phyloP scores from a whole-genome alignment of 805 yeast species.

The Candida easanensis region DNA sequence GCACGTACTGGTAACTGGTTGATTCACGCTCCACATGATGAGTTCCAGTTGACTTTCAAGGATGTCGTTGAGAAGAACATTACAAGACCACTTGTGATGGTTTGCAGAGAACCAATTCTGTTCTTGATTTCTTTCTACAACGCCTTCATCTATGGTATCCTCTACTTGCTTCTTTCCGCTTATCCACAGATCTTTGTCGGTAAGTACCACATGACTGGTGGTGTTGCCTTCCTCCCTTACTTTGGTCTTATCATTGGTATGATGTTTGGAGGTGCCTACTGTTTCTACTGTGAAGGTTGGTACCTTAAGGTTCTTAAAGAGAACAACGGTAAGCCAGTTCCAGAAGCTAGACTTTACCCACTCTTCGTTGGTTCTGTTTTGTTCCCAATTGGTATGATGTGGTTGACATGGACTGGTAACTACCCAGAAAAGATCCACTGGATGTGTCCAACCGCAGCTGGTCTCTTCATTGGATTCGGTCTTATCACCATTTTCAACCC shows the following conservation, averaged over 20 bases:
- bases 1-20: constrained; percentile 79
- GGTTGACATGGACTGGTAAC: constrained; percentile 89
- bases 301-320: constrained; percentile 45
- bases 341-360: constrained; percentile 78
- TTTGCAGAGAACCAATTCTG: constrained; percentile 68
- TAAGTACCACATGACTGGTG: constrained; percentile 60
- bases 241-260: constrained; percentile 72
- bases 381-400: constrained; percentile 76
- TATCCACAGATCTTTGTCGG: constrained; percentile 66
- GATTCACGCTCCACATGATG: constrained; percentile 70
- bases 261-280: constrained; percentile 50
- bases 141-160: constrained; percentile 77
- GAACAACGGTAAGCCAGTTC: constrained; percentile 61
- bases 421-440: constrained; percentile 70
- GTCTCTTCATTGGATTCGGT: constrained; percentile 65
- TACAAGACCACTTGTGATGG: constrained; percentile 61
- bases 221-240: constrained; percentile 77
- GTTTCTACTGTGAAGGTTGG: constrained; percentile 51
- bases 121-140: constrained; percentile 67
- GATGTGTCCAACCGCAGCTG: constrained; percentile 75
- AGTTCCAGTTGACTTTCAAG: constrained; percentile 48
- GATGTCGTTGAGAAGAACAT: constrained; percentile 59
- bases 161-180: constrained; percentile 71
- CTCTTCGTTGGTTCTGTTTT: constrained; percentile 69
- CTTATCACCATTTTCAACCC: constrained; percentile 66